Evolutionary conservation across 1,139 yeast species (phyloP).

Genomic region (Suhomyces bribrorum): DNA sequence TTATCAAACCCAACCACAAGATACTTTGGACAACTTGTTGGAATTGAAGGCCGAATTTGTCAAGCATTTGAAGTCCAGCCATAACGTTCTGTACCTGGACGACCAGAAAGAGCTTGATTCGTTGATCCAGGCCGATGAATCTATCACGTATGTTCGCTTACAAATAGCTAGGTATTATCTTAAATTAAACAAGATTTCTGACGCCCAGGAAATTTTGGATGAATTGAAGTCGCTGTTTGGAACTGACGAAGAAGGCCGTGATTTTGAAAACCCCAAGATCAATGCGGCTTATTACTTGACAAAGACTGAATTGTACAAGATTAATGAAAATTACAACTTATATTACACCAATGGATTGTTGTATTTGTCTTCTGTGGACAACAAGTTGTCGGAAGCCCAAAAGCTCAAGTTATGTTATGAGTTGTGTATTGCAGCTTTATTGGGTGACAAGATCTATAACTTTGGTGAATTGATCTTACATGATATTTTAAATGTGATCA

Average conservation of each 20-base stretch:
- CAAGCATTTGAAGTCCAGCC: slow-evolving; percentile 28
- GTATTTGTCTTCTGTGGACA: slow-evolving; percentile 55
- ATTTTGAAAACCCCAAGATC: slow-evolving; percentile 67
- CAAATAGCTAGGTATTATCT: slow-evolving; percentile 78
- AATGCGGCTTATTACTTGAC: slow-evolving; percentile 84
- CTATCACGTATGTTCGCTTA: slow-evolving; percentile 63
- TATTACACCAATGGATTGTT: slow-evolving; percentile 67
- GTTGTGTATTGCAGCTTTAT: slow-evolving; percentile 79
- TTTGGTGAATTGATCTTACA: slow-evolving; percentile 94
- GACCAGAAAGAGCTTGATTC: slow-evolving; percentile 38
- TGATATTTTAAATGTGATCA: slow-evolving; percentile 67
- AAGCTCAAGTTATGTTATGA: slow-evolving; percentile 66
- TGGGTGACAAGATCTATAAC: slow-evolving; percentile 91
- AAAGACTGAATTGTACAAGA: slow-evolving; percentile 73
- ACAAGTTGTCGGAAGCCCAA: slow-evolving; percentile 17
- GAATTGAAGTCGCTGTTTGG: slow-evolving; percentile 53
- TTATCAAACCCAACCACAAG: slow-evolving; percentile 45
- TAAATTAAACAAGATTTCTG: slow-evolving; percentile 54
- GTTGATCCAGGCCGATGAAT: slow-evolving; percentile 41
- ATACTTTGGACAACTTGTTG: slow-evolving; percentile 58
- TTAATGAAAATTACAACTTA: slow-evolving; percentile 73
- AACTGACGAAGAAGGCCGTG: slow-evolving; percentile 25
- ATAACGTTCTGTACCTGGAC: slow-evolving; percentile 24
- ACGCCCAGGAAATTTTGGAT: slow-evolving; percentile 72
- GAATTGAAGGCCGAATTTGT: slow-evolving; percentile 53